Conservation (phyloP, 148 eudicot species). For the Vaccinium macrocarpon region DNA sequence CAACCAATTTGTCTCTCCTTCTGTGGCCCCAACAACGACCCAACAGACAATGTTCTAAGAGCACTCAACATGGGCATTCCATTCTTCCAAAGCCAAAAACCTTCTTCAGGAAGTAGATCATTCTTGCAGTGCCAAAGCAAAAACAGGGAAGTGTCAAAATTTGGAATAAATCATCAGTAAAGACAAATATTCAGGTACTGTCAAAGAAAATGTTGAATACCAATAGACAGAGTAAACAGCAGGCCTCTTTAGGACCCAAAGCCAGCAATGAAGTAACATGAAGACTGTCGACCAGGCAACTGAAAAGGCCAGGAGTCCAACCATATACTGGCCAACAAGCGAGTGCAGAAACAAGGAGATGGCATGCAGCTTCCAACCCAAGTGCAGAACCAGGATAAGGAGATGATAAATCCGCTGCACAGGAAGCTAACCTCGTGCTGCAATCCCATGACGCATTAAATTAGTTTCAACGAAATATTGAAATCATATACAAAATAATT, state of each 20-base stretch:
- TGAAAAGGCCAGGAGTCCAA: conserved; percentile 95
- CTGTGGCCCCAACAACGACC: conserved; percentile 72
- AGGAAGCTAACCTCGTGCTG: conserved; percentile 93
- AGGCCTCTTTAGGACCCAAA: conserved; percentile 92
- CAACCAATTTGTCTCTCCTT: conserved; percentile 79
- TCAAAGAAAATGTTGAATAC: conserved; percentile 34
- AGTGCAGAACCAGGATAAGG: conserved; percentile 78
- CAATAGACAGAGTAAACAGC: conserved; percentile 76
- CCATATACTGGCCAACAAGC: conserved; percentile 94
- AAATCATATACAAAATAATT: background rate
- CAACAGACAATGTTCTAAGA: conserved; percentile 67
- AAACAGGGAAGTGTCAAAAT: conserved; percentile 18
- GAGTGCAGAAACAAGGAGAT: conserved; percentile 88
- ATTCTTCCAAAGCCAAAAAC: conserved; percentile 81
- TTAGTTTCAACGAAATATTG: background rate
- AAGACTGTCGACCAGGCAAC: conserved; percentile 80
- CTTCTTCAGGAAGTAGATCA: conserved; percentile 92
- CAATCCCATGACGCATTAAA: conserved; percentile 22
- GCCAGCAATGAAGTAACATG: conserved; percentile 76
- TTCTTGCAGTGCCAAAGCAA: conserved; percentile 40
- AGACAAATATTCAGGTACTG: background rate
- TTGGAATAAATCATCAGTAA: background rate
- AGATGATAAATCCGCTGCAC: conserved; percentile 64
- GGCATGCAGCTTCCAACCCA: conserved; percentile 82
- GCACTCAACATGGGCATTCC: conserved; percentile 79